Evolutionary conservation across 305 asterid genomes (phyloP), one percentile per base, ranked within the genome.

Genomic region (Fraxinus ornus): DNA sequence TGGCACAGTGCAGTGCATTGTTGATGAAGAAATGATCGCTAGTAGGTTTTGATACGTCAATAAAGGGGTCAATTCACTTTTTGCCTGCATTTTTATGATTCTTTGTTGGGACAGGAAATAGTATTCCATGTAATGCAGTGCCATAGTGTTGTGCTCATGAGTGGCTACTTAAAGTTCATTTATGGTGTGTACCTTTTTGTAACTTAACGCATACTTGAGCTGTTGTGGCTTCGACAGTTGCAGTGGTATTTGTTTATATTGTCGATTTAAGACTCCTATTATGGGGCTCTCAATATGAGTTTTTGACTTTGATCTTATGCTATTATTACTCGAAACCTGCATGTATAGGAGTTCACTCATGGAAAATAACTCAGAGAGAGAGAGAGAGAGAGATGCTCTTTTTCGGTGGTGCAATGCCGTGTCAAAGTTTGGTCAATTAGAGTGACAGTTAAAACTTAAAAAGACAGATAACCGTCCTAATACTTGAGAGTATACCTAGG

Each of bases 1-100:
- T 96, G 99, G 98, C 99, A 7, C 98, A 96, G 19, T 94, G 98
- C 91, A 93, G 94, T 80, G 91, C 97, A 0, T 60, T 87, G 83
- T 79, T 92, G 88, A 73, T 78, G 85, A 89, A 89, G 89, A 93
- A 94, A 88, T 89, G 88, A 91, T 89, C 77, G 30, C 41, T 77
- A 22, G 78, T 66, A 57, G 79, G 77, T 83, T 55, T 52, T 22
- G 12, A 28, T 68, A 60, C 84, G 83, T 80, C 37, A n/a, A 92
- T 92, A 91, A 93, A 93, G 90, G 87, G 71, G 47, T 81, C 75
- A 64, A 78, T 87, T 84, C 77, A 32, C 82, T 62, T 77, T 77
- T 77, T 77, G 79, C 83, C 81, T 83, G 79, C 78, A 41, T 44
- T 85, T 79, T 62, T 76, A 77, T 86, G 79, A 37, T 81, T 89